These are phyloP conservation scores for Monosporascus sp. DNA, from an alignment of 2,329 filamentous ascomycete genomes.

Conservation along the genomic window DNA sequence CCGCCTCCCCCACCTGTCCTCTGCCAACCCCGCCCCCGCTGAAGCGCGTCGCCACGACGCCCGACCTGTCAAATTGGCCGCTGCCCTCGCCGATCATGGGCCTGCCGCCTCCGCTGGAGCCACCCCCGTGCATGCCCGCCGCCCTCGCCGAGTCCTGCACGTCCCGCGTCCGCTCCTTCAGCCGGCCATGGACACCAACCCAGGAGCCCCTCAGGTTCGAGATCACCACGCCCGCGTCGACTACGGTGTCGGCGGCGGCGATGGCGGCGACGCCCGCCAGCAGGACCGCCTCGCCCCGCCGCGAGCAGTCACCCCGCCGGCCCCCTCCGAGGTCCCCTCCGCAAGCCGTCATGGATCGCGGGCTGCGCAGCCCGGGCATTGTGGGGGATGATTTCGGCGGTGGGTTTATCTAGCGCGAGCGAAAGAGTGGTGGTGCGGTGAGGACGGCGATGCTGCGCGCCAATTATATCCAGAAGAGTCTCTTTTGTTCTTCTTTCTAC, in stretches of 20 bases:
- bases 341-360: slow-evolving; percentile 4
- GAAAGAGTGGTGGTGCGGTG: background rate
- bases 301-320: slow-evolving; percentile 4
- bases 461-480: background rate
- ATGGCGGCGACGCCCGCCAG: too few species aligned
- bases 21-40: background rate
- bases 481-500: too few species aligned
- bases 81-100: slow-evolving; percentile 10
- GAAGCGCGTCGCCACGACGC: slow-evolving; percentile 11
- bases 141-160: slow-evolving; percentile 19
- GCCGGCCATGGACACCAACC: slow-evolving; percentile 14
- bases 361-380: slow-evolving; percentile 17
- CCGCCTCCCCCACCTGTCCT: background rate
- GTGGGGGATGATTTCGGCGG: slow-evolving; percentile 18
- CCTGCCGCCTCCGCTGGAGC: slow-evolving; percentile 9
- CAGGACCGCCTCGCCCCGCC: slow-evolving; percentile 1
- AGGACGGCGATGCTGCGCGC: too few species aligned
- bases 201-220: slow-evolving; percentile 5
- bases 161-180: slow-evolving; percentile 15
- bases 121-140: slow-evolving; percentile 9
- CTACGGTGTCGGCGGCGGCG: slow-evolving; percentile 1
- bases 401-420: slow-evolving; percentile 9
- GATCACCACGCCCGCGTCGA: slow-evolving; percentile 12
- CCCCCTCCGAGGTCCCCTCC: slow-evolving; percentile 11
- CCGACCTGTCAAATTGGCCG: slow-evolving; percentile 12